Evolutionary conservation across 441 rosid species (phyloP).

Genomic region (Euphorbia schlechtendalii): DNA sequence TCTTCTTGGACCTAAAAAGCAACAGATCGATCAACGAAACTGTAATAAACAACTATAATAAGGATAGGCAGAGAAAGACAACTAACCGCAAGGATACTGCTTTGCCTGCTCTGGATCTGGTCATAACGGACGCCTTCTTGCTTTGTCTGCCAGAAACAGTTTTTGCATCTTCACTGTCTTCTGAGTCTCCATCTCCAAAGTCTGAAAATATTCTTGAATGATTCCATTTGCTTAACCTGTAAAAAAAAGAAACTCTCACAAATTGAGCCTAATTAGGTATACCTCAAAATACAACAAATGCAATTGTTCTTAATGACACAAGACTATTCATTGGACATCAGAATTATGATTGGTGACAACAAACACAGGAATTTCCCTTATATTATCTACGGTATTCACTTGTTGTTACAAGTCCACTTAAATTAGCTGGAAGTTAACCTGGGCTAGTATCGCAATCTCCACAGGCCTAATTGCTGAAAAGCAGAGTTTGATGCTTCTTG

Average conservation of each 20-base stretch:
- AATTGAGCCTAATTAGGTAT: no score
- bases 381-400: no score
- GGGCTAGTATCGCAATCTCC: no score
- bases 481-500: no score
- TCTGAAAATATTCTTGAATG: conserved; percentile 90
- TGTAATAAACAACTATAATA: not conserved
- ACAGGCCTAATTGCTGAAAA: no score
- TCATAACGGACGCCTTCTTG: conserved; percentile 36
- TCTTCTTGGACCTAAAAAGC: conserved; percentile 48
- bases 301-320: no score
- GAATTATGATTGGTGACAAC: no score
- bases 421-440: no score
- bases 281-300: no score
- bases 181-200: conserved; percentile 50
- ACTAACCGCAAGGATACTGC: conserved; percentile 48
- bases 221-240: conserved; percentile 88
- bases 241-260: conserved; percentile 2
- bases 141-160: conserved; percentile 36
- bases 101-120: conserved; percentile 50
- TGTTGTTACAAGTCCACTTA: no score
- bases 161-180: conserved; percentile 45
- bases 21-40: not conserved
- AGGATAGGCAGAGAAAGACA: conserved; percentile 4
- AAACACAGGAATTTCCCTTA: no score
- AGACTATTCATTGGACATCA: no score